Base-by-base conservation (phyloP, 352 stramenopile genomes). In the Plasmopara viticola region DNA sequence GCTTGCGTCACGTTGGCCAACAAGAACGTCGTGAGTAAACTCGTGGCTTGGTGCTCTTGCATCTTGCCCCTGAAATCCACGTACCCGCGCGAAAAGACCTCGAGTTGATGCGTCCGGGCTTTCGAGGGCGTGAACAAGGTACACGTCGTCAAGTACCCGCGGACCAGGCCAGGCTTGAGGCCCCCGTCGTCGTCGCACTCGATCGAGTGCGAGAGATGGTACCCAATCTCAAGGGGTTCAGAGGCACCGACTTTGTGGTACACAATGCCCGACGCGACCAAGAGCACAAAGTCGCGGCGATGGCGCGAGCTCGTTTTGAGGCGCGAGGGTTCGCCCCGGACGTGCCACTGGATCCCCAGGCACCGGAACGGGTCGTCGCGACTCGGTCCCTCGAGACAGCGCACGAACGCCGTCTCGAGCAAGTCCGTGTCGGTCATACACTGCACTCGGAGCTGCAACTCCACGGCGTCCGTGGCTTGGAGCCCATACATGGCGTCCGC, bases 401-500 rank as follows among this genome's bases (percentile, higher is more conserved):
- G 52, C 9, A 78, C 47, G 47, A 78, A 61, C 4, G 52, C 40
- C 4, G 52, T 50, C 35, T 75, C 56, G 4, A 70, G 43, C 6
- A 62, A 17, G 43, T 65, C 60, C 4, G 48, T 14, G 48, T 72
- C 66, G 17, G 47, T 39, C 52, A 70, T 64, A 49, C 71, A 74
- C 17, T 53, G 41, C 12, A 59, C 44, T 12, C 58, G 62, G 9
- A 73, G 56, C 44, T 70, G 48, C 38, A 82, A 37, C 5, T 68
- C 58, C 13, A 56, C 40, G 17, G 67, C 57, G 15, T 72, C 57
- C 2, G 51, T 54, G 10, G 61, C 56, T 10, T 52, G n/a, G 35
- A 77, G 50, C 10, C 70, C 70, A 42, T 69, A 73, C 45, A 78
- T 62, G 37, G 62, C 53, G 49, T 78, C 67, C 37, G 54, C 58